Conservation (phyloP, 495 filamentous ascomycete species). For the Penicillium goetzii region DNA sequence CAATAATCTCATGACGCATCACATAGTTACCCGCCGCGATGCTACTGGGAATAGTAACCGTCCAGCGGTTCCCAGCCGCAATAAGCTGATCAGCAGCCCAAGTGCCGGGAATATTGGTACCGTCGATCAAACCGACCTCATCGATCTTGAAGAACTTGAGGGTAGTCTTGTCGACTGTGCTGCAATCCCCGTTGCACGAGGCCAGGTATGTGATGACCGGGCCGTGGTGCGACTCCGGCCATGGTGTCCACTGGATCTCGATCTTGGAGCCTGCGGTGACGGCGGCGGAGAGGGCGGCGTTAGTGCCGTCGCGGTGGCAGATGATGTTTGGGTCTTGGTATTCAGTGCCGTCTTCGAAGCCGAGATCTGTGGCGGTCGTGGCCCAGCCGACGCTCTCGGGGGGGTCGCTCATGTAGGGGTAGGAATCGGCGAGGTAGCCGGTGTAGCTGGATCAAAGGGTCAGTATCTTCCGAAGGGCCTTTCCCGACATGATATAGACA, state of each 20-base stretch:
- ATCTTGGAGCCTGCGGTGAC: conserved; percentile 58
- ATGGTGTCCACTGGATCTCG: conserved; percentile 64
- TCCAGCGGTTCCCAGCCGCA: conserved; percentile 63
- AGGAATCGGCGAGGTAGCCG: conserved; percentile 40
- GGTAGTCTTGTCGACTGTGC: conserved; percentile 59
- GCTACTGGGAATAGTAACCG: conserved; percentile 64
- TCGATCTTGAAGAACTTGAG: conserved; percentile 80
- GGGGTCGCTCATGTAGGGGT: conserved; percentile 42
- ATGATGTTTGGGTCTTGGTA: conserved; percentile 62
- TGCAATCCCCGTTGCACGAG: conserved; percentile 67
- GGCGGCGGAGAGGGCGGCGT: conserved; percentile 54
- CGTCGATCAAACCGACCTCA: conserved; percentile 57
- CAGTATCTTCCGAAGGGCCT: neutral
- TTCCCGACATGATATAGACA: neutral
- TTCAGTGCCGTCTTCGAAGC: conserved; percentile 56
- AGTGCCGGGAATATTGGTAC: conserved; percentile 49
- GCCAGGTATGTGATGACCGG: conserved; percentile 78
- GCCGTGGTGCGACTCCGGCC: conserved; percentile 70
- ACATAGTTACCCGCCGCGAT: conserved; percentile 72
- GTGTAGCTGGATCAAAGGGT: conserved; percentile 29
- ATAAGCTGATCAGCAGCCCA: conserved; percentile 71
- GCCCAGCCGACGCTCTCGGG: conserved; percentile 60
- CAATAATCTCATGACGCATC: conserved; percentile 77
- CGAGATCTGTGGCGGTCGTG: conserved; percentile 58
- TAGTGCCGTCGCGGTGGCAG: conserved; percentile 64